A percentile compares a stretch with the other conserved stretches of the same genome.
Conservation (phyloP, 495 filamentous ascomycete species). For the Hyaloscypha variabilis region DNA sequence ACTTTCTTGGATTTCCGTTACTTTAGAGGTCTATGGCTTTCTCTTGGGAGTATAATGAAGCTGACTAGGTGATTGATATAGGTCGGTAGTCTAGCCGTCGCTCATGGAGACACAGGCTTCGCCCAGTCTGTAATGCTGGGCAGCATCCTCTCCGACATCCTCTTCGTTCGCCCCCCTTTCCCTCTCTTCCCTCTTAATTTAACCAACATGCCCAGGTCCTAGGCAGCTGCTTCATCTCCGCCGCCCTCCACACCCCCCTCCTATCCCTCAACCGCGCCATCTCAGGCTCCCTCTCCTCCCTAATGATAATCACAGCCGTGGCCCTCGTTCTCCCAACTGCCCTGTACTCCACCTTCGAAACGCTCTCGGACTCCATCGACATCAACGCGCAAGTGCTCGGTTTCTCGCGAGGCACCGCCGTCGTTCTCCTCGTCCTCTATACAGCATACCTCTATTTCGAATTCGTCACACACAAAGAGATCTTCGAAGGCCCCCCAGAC, state of each 20-base stretch:
- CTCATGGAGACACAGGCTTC: conserved; percentile 31
- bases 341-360: conserved; percentile 7
- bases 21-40: no score
- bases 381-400: neutral
- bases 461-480: conserved; percentile 1
- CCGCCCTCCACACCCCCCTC: neutral
- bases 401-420: conserved; percentile 18
- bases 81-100: conserved; percentile 36
- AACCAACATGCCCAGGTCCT: conserved; percentile 7
- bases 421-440: conserved; percentile 21
- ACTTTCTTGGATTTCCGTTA: no score
- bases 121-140: conserved; percentile 35
- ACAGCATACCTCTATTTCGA: conserved; percentile 19
- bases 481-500: conserved; percentile 16
- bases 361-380: neutral
- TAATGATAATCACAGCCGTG: conserved; percentile 18
- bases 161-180: conserved; percentile 10
- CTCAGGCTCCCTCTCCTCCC: conserved; percentile 7
- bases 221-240: conserved; percentile 19
- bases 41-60: neutral
- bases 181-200: neutral
- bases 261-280: conserved; percentile 12
- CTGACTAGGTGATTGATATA: conserved; percentile 1
- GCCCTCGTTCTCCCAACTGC: conserved; percentile 18
- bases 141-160: conserved; percentile 37